Conservation (phyloP, 495 filamentous ascomycete species). For the Podospora comata region DNA sequence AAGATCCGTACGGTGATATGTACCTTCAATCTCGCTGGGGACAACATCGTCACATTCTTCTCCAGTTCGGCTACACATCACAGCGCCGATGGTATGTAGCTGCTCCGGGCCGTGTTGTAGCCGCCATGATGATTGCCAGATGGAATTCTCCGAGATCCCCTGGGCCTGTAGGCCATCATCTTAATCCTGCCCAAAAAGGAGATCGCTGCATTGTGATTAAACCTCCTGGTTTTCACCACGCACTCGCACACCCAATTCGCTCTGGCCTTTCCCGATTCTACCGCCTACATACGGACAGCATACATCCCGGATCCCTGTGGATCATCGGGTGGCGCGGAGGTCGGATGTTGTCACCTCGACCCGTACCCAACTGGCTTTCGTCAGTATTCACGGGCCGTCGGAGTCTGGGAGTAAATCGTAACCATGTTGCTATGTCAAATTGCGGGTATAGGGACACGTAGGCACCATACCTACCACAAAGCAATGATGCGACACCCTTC, state of each 20-base stretch:
- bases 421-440: no score
- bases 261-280: conserved; percentile 10
- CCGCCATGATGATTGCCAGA: not conserved
- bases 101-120: not conserved
- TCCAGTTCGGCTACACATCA: not conserved
- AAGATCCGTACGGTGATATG: no score
- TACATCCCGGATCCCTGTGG: conserved; percentile 11
- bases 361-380: not conserved
- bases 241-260: not conserved
- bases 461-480: not conserved
- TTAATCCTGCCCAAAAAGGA: not conserved
- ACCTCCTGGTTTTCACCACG: not conserved
- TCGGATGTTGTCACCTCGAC: not conserved
- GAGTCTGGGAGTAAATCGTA: no score
- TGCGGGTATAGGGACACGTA: no score
- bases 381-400: not conserved
- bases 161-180: not conserved
- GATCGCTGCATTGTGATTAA: conserved; percentile 9
- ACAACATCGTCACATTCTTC: not conserved
- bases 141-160: not conserved
- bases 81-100: not conserved
- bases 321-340: conserved; percentile 11
- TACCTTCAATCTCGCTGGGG: not conserved
- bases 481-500: not conserved
- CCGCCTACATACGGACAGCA: conserved; percentile 12